These are phyloP conservation scores for Pseudotsuga menziesii DNA, from an alignment of 75 land plant genomes.

Conservation along the genomic window DNA sequence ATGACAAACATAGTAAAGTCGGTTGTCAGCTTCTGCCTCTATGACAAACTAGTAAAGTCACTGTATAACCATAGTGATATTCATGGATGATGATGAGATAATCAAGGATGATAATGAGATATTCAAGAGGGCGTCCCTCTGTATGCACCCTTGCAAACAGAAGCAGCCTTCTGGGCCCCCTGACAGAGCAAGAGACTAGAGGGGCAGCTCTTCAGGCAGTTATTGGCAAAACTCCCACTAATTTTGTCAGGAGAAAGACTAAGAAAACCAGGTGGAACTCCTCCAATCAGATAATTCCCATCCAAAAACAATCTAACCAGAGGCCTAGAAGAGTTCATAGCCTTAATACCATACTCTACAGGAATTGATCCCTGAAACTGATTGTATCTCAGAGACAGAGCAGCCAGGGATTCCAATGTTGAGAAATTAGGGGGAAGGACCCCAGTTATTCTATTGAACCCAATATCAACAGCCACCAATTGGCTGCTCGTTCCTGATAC, in stretches of 20 bases:
- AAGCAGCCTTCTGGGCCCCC: slow-evolving; percentile 14
- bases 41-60: too few relatives aligned
- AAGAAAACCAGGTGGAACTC: slow-evolving; percentile 37
- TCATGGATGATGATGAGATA: too few relatives aligned
- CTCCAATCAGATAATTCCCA: slow-evolving; percentile 61
- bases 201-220: slow-evolving; percentile 60
- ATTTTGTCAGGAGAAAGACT: slow-evolving; percentile 8
- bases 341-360: slow-evolving; percentile 25
- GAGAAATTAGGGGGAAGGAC: slow-evolving; percentile 36
- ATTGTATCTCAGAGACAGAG: slow-evolving; percentile 59
- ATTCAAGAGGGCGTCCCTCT: background rate
- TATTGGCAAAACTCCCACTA: slow-evolving; percentile 50
- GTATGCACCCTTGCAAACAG: slow-evolving; percentile 36
- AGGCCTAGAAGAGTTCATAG: slow-evolving; percentile 10
- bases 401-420: slow-evolving; percentile 26
- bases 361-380: slow-evolving; percentile 54
- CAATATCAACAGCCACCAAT: slow-evolving; percentile 56
- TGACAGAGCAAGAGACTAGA: slow-evolving; percentile 15
- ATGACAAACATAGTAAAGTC: too few relatives aligned
- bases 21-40: too few relatives aligned
- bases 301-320: slow-evolving; percentile 52
- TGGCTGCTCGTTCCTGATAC: slow-evolving; percentile 7
- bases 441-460: slow-evolving; percentile 54
- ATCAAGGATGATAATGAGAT: background rate
- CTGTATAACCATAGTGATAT: too few relatives aligned